Evolutionary conservation across 2,329 filamentous ascomycete species (phyloP).

Genomic region (Colletotrichum sp.): DNA sequence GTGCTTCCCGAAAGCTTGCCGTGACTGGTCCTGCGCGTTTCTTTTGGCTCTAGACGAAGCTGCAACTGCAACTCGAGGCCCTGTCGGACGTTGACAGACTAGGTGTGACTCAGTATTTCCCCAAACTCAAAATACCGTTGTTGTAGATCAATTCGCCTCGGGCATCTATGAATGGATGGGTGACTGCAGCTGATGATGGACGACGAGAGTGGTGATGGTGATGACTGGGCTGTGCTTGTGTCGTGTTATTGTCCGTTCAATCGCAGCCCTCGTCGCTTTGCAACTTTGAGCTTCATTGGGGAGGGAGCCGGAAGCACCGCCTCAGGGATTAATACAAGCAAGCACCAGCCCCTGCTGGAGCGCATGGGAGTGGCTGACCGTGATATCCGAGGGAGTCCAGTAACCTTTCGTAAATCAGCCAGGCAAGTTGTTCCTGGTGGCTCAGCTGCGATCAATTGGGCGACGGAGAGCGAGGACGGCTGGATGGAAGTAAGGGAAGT

Average conservation of each 20-base stretch:
- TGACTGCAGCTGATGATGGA: background rate
- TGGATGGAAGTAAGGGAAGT: background rate
- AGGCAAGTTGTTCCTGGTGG: background rate
- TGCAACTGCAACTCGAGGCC: background rate
- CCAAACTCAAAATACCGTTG: background rate
- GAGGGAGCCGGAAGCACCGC: conserved; percentile 1
- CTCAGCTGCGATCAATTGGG: background rate
- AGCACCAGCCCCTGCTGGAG: background rate
- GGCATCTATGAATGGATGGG: background rate
- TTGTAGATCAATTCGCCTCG: background rate
- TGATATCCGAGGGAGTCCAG: background rate
- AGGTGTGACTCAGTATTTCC: background rate
- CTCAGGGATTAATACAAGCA: background rate
- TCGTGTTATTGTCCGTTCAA: background rate
- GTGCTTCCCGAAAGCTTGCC: background rate
- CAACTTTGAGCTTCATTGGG: background rate
- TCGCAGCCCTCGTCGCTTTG: background rate
- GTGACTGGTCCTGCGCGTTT: background rate
- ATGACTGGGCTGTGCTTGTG: background rate
- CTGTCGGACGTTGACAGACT: background rate
- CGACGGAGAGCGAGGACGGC: background rate
- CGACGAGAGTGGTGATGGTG: background rate
- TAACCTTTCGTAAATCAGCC: background rate
- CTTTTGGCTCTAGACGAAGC: background rate
- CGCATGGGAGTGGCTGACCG: background rate